A percentile compares a stretch with the other conserved stretches of the same genome.
phyloP scores from a whole-genome alignment of 768 basidiomycete species.

The Lactarius sanguifluus region DNA sequence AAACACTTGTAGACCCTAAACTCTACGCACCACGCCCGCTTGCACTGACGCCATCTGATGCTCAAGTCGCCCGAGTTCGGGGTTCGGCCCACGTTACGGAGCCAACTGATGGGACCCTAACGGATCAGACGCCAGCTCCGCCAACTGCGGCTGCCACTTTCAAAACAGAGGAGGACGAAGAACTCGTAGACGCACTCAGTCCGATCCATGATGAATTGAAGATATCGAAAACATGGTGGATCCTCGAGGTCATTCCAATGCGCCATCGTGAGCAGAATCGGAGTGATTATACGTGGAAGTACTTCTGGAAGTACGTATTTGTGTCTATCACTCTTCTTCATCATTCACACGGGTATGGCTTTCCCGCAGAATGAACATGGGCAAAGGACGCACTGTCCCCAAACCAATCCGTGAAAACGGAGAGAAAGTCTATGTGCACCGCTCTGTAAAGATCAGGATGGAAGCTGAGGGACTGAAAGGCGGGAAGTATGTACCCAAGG shows the following conservation, averaged over 20 bases:
- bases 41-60: neutral
- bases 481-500: conserved; percentile 37
- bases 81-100: conserved; percentile 6
- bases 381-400: conserved; percentile 7
- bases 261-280: conserved; percentile 8
- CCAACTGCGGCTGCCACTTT: conserved; percentile 30
- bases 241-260: conserved; percentile 50
- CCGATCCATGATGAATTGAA: conserved; percentile 57
- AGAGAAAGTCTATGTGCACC: conserved; percentile 12
- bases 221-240: conserved; percentile 56
- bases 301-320: conserved; percentile 9
- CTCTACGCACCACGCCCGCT: conserved; percentile 29
- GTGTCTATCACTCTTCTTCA: neutral
- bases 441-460: conserved; percentile 16
- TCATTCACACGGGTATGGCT: neutral
- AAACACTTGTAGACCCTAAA: conserved; percentile 29
- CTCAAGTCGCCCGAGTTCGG: neutral
- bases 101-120: conserved; percentile 29
- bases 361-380: conserved; percentile 10
- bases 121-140: conserved; percentile 8
- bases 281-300: neutral
- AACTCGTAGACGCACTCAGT: conserved; percentile 55
- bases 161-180: conserved; percentile 59
- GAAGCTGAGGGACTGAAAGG: conserved; percentile 30
- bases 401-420: neutral